Evolutionary conservation across 768 basidiomycete genomes (phyloP).

Genomic region (Leccinum boreale): DNA sequence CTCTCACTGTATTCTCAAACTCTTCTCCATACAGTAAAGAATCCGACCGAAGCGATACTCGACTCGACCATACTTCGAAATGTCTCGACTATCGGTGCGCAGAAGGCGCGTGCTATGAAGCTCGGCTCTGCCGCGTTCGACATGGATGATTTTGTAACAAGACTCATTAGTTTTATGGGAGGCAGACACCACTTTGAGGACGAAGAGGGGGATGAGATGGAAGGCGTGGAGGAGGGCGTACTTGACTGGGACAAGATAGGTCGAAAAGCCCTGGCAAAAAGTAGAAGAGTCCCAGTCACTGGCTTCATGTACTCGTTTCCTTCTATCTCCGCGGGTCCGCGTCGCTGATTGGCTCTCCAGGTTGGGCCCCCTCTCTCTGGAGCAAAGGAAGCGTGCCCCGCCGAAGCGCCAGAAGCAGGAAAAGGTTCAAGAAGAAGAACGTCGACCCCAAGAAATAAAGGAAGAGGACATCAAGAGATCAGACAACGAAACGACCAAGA

Average conservation of each 20-base stretch:
- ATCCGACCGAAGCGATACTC: conserved; percentile 84
- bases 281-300: conserved; percentile 72
- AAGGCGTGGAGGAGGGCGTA: conserved; percentile 44
- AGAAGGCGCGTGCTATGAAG: conserved; percentile 90
- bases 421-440: conserved; percentile 65
- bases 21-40: conserved; percentile 51
- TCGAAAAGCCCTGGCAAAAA: conserved; percentile 76
- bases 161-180: conserved; percentile 74
- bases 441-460: conserved; percentile 74
- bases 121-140: conserved; percentile 88
- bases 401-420: conserved; percentile 65
- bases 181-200: conserved; percentile 50
- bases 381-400: conserved; percentile 71
- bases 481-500: conserved; percentile 87
- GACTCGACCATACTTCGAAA: conserved; percentile 81
- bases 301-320: conserved; percentile 76
- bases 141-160: conserved; percentile 82
- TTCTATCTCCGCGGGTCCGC: neutral
- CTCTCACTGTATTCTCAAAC: neutral
- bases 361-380: conserved; percentile 86
- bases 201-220: conserved; percentile 51
- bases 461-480: conserved; percentile 82
- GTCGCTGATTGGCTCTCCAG: conserved; percentile 41
- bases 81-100: conserved; percentile 74
- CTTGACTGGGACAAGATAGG: conserved; percentile 88